These are phyloP conservation scores for Claviceps quebecensis DNA, from an alignment of 2,329 filamentous ascomycete species.

Conservation along the genomic window DNA sequence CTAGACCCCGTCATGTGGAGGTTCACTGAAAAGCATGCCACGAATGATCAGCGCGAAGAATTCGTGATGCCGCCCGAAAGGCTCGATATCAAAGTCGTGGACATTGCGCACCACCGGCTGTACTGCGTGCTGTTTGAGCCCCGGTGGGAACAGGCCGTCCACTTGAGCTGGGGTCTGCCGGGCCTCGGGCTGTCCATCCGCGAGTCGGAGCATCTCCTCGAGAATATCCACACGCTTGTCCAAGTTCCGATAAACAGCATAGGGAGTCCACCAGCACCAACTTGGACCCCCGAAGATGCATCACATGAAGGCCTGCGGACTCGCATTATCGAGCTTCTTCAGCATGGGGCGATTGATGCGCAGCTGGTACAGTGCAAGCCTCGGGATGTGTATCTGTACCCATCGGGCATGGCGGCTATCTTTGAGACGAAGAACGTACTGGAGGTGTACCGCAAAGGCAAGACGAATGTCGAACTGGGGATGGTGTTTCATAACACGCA, in stretches of 20 bases:
- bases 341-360: constrained; percentile 23
- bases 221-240: constrained; percentile 18
- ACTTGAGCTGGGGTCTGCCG: constrained; percentile 30
- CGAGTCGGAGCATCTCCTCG: constrained; percentile 28
- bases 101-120: constrained; percentile 24
- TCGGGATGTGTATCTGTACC: constrained; percentile 30
- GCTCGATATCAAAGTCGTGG: constrained; percentile 25
- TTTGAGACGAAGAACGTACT: constrained; percentile 28
- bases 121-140: constrained; percentile 29
- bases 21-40: constrained; percentile 17
- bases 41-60: constrained; percentile 21
- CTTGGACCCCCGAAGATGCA: constrained; percentile 22
- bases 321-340: constrained; percentile 27
- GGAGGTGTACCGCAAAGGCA: constrained; percentile 16
- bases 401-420: constrained; percentile 40
- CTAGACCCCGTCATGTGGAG: constrained; percentile 19
- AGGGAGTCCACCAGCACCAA: constrained; percentile 17
- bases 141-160: constrained; percentile 20
- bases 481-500: constrained; percentile 37
- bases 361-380: constrained; percentile 12
- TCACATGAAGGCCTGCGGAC: constrained; percentile 25
- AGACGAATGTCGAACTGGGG: constrained; percentile 30
- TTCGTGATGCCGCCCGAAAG: constrained; percentile 19
- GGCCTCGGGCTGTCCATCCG: constrained; percentile 34
- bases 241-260: constrained; percentile 18